phyloP scores from a whole-genome alignment of 352 stramenopile genomes.

The Blastocystis hominis region DNA sequence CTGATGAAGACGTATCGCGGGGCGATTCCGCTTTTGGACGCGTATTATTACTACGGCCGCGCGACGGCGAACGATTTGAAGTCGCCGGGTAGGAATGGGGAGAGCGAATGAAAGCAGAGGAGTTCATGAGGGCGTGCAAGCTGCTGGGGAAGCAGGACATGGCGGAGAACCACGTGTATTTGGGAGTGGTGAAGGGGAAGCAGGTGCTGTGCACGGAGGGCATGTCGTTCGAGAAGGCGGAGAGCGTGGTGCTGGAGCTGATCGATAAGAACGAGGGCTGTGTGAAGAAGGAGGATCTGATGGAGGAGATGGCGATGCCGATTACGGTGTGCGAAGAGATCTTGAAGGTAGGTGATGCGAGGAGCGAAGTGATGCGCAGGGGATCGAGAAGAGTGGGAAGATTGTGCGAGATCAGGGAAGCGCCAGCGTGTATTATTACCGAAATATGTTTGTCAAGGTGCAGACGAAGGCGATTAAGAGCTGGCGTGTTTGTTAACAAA shows the following conservation, averaged over 20 bases:
- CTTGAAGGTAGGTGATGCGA: not conserved
- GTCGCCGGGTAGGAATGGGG: not conserved
- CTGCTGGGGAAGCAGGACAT: not conserved
- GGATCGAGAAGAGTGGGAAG: constrained; percentile 15
- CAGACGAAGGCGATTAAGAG: not conserved
- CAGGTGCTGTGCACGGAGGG: not conserved
- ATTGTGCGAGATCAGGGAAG: constrained; percentile 20
- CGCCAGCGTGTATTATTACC: not conserved
- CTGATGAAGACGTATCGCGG: constrained; percentile 34
- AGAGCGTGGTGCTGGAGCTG: not conserved
- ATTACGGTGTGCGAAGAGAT: constrained; percentile 7
- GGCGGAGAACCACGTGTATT: not conserved
- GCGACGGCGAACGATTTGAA: constrained; percentile 28
- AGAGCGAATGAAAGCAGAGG: not conserved
- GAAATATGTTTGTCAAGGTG: not conserved
- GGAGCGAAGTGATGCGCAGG: not conserved
- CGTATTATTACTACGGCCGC: constrained; percentile 42
- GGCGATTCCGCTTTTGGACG: constrained; percentile 30
- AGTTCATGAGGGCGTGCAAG: not conserved
- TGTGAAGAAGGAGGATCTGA: not conserved
- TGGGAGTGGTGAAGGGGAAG: constrained; percentile 11
- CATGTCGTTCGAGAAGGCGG: not conserved
- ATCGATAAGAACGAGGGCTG: constrained; percentile 3
- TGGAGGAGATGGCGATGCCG: not conserved
- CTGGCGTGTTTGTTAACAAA: constrained; percentile 21